phyloP scores from a whole-genome alignment of 179 eudicot species.

The Beta lomatogona region DNA sequence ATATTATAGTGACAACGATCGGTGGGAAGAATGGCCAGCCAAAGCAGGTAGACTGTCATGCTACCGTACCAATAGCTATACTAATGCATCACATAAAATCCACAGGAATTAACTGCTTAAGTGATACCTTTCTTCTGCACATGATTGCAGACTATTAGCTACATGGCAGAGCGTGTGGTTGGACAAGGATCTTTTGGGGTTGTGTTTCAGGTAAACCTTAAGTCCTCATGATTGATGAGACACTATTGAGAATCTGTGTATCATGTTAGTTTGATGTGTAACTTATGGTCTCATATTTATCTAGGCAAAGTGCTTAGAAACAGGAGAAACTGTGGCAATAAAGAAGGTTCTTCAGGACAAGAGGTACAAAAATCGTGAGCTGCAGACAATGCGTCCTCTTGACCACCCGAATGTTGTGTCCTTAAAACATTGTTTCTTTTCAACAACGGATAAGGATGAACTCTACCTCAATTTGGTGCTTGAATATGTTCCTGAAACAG shows the following conservation, averaged over 20 bases:
- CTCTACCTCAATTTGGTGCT: constrained; percentile 71
- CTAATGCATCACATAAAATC: neutral
- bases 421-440: constrained; percentile 67
- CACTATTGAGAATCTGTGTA: neutral
- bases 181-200: constrained; percentile 74
- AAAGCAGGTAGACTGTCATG: constrained; percentile 55
- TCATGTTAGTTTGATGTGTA: constrained; percentile 6
- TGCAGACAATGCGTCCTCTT: constrained; percentile 75
- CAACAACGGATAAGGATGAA: constrained; percentile 69
- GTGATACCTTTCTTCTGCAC: constrained; percentile 1
- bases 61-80: constrained; percentile 12
- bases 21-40: constrained; percentile 77
- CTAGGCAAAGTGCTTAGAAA: constrained; percentile 73
- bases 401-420: constrained; percentile 79
- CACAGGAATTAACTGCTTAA: neutral
- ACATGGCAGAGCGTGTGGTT: constrained; percentile 80
- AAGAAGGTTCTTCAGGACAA: constrained; percentile 76
- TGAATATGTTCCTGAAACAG: constrained; percentile 73
- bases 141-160: constrained; percentile 61
- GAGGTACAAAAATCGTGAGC: constrained; percentile 73
- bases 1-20: constrained; percentile 73
- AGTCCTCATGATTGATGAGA: neutral
- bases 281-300: constrained; percentile 14
- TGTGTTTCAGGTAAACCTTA: constrained; percentile 60
- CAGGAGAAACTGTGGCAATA: constrained; percentile 73